These are phyloP conservation scores for Neurospora sp. DNA, from an alignment of 495 filamentous ascomycete genomes.

Conservation along the genomic window DNA sequence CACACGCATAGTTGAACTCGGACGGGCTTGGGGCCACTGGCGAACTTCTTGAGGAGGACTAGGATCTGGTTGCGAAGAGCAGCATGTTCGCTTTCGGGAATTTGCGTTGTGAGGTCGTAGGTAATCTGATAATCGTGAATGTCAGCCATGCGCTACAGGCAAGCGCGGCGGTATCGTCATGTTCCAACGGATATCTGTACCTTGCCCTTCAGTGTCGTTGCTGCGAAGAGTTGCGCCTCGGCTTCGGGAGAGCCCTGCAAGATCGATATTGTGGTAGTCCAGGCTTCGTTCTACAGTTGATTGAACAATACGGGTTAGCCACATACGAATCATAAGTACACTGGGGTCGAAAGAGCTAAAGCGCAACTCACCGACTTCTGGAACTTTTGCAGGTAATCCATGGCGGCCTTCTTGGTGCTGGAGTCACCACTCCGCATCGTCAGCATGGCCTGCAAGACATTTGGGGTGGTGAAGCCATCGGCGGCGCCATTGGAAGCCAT, in stretches of 20 bases:
- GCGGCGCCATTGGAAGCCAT: constrained; percentile 63
- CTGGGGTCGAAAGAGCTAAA: neutral
- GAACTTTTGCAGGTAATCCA: constrained; percentile 85
- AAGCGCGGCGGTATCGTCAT: neutral
- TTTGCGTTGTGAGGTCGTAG: constrained; percentile 49
- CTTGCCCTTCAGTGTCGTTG: constrained; percentile 96
- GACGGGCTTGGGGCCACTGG: constrained; percentile 78
- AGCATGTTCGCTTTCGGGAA: constrained; percentile 62
- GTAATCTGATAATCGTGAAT: constrained; percentile 27
- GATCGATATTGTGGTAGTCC: constrained; percentile 76
- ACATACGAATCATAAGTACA: neutral
- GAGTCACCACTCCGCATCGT: constrained; percentile 84
- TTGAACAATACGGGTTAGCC: neutral
- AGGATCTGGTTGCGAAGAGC: constrained; percentile 75
- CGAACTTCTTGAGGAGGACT: constrained; percentile 64
- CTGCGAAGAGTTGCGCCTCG: constrained; percentile 89
- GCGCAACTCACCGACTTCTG: constrained; percentile 83
- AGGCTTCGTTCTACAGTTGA: constrained; percentile 62
- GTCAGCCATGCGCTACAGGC: neutral
- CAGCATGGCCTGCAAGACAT: constrained; percentile 72
- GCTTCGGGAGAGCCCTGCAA: constrained; percentile 66
- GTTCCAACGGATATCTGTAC: constrained; percentile 33
- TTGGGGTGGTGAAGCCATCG: constrained; percentile 61
- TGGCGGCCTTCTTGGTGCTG: constrained; percentile 77
- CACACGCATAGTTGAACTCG: constrained; percentile 92